These are phyloP conservation scores for Ceratocystis cacaofunesta DNA, from an alignment of 2,329 filamentous ascomycete genomes.

Conservation along the genomic window DNA sequence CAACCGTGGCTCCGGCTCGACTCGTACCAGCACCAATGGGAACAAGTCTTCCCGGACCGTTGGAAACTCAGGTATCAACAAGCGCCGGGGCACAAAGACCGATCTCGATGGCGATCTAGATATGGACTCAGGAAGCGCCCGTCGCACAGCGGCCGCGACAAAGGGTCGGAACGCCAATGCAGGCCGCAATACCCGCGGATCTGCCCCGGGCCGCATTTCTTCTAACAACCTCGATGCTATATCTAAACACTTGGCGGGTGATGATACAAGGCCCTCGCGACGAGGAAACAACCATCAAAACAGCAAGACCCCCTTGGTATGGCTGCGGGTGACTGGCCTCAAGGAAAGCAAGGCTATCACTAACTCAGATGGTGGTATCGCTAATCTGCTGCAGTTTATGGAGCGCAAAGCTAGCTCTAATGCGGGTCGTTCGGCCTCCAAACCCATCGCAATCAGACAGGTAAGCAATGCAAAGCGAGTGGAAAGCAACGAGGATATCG, in stretches of 20 bases:
- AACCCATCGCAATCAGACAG: slow-evolving; percentile 55
- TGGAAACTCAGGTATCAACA: slow-evolving; percentile 34
- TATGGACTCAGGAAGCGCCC: slow-evolving; percentile 33
- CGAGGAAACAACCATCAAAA: not conserved
- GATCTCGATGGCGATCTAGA: slow-evolving; percentile 47
- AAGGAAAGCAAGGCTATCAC: slow-evolving; percentile 52
- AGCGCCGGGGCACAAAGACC: slow-evolving; percentile 31
- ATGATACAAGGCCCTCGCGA: slow-evolving; percentile 23
- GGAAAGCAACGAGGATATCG: slow-evolving; percentile 21
- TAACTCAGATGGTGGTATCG: slow-evolving; percentile 52
- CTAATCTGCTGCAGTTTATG: slow-evolving; percentile 50
- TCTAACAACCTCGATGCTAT: slow-evolving; percentile 31
- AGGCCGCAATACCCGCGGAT: slow-evolving; percentile 20
- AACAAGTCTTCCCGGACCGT: slow-evolving; percentile 17
- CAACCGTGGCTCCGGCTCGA: slow-evolving; percentile 16
- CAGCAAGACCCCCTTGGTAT: slow-evolving; percentile 19
- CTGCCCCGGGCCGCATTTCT: slow-evolving; percentile 16
- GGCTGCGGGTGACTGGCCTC: slow-evolving; percentile 44
- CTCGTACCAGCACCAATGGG: slow-evolving; percentile 12
- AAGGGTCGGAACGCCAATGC: slow-evolving; percentile 20
- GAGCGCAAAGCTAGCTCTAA: slow-evolving; percentile 53
- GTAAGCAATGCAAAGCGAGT: slow-evolving; percentile 42
- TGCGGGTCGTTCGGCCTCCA: slow-evolving; percentile 29
- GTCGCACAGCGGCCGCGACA: slow-evolving; percentile 22
- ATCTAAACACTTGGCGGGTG: slow-evolving; percentile 29